Evolutionary conservation across 495 filamentous ascomycete genomes (phyloP).

Genomic region (Trichoderma parareesei): DNA sequence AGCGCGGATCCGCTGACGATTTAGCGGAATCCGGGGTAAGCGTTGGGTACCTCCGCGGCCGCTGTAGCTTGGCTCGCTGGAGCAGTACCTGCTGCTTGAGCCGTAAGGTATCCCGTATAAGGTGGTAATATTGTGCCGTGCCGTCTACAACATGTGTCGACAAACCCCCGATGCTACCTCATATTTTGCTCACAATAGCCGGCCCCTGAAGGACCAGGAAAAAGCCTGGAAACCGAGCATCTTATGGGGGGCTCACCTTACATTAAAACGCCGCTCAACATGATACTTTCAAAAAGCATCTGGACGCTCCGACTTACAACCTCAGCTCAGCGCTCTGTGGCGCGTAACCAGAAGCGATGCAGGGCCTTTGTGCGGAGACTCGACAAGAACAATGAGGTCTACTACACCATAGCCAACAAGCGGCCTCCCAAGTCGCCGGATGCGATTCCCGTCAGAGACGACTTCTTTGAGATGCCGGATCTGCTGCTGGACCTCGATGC

Average conservation of each 20-base stretch:
- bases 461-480: constrained; percentile 8
- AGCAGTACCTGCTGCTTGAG: background rate
- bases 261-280: background rate
- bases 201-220: background rate
- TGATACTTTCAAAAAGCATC: background rate
- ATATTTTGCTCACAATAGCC: background rate
- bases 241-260: background rate
- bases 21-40: constrained; percentile 6
- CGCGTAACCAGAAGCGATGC: background rate
- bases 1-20: background rate
- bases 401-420: constrained; percentile 8
- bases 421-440: background rate
- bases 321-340: background rate
- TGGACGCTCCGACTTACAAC: background rate
- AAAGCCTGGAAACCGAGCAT: no score
- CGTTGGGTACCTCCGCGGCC: background rate
- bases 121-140: no score
- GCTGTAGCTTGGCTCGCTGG: constrained; percentile 4
- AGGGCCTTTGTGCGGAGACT: constrained; percentile 6
- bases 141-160: no score
- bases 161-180: background rate
- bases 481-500: constrained; percentile 11
- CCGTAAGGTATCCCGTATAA: no score
- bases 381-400: constrained; percentile 10
- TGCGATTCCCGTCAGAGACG: background rate